Conservation (phyloP, 148 eudicot species). For the Mesembryanthemum crystallinum region DNA sequence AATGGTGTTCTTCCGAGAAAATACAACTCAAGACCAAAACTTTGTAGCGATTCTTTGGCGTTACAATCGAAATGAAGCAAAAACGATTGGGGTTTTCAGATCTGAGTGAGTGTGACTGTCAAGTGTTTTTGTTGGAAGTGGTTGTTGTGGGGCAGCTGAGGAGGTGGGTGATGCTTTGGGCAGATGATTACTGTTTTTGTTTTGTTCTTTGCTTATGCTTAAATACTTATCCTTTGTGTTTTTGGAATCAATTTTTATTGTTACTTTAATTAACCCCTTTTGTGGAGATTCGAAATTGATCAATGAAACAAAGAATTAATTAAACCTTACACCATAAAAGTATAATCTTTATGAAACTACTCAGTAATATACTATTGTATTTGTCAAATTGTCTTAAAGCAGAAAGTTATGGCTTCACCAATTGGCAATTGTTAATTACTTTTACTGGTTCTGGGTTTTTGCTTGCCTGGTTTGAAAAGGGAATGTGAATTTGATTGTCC, state of each 20-base stretch:
- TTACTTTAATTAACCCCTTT: not conserved
- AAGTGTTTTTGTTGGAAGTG: not conserved
- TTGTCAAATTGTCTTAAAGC: not conserved
- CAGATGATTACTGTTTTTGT: not conserved
- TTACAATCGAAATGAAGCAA: not conserved
- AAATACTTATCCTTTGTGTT: not conserved
- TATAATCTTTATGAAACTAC: not conserved
- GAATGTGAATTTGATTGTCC: constrained; percentile 3
- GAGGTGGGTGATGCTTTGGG: not conserved
- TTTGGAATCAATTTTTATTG: not conserved
- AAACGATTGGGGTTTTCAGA: not conserved
- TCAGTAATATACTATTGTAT: not conserved
- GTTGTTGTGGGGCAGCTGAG: constrained; percentile 12
- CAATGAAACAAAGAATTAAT: not conserved
- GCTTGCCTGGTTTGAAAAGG: not conserved
- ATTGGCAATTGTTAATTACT: not conserved
- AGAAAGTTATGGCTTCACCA: not conserved
- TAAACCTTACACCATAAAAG: not conserved
- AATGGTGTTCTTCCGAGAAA: not conserved
- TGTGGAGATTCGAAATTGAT: not conserved
- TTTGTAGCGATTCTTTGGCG: not conserved
- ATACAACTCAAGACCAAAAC: not conserved
- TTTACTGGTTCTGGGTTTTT: not conserved
- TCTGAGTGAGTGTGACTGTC: constrained; percentile 8
- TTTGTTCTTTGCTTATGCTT: not conserved